Conservation (phyloP, 208 protist species). For the Hexamita inflata region DNA sequence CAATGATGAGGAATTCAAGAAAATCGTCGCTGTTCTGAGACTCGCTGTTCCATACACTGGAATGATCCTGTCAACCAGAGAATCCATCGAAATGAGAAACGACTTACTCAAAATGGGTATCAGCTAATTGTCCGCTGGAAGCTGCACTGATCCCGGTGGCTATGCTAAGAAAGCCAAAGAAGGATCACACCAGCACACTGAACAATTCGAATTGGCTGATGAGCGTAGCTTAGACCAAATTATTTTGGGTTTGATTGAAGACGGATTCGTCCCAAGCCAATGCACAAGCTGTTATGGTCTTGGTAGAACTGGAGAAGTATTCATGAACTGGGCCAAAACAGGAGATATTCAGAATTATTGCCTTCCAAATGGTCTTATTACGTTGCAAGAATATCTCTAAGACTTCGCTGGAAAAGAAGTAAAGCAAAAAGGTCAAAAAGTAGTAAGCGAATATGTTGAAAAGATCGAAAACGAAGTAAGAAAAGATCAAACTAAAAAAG, state of each 20-base stretch:
- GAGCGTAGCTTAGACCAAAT: constrained; percentile 40
- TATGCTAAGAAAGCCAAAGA: constrained; percentile 39
- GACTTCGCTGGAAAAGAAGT: not conserved
- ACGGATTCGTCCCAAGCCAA: constrained; percentile 43
- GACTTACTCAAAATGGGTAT: constrained; percentile 47
- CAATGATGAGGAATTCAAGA: constrained; percentile 48
- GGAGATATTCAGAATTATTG: constrained; percentile 48
- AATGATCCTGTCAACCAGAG: constrained; percentile 51
- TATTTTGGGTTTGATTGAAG: constrained; percentile 39
- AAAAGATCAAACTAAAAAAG: not conserved
- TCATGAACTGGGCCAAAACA: constrained; percentile 50
- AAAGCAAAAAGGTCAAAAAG: not conserved
- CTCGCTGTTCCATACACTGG: constrained; percentile 50
- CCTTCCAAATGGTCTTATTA: constrained; percentile 45
- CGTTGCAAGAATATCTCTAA: constrained; percentile 27
- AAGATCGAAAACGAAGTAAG: not conserved
- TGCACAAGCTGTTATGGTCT: constrained; percentile 49
- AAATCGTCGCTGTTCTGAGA: constrained; percentile 46
- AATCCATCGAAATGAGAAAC: constrained; percentile 37
- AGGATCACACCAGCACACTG: not conserved
- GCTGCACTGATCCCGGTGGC: constrained; percentile 44
- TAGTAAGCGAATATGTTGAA: not conserved
- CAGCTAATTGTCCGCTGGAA: constrained; percentile 47
- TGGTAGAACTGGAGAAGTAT: constrained; percentile 44
- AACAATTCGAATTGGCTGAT: constrained; percentile 46